Evolutionary conservation across 352 stramenopile genomes (phyloP).

Genomic region (Phytopythium boreale): DNA sequence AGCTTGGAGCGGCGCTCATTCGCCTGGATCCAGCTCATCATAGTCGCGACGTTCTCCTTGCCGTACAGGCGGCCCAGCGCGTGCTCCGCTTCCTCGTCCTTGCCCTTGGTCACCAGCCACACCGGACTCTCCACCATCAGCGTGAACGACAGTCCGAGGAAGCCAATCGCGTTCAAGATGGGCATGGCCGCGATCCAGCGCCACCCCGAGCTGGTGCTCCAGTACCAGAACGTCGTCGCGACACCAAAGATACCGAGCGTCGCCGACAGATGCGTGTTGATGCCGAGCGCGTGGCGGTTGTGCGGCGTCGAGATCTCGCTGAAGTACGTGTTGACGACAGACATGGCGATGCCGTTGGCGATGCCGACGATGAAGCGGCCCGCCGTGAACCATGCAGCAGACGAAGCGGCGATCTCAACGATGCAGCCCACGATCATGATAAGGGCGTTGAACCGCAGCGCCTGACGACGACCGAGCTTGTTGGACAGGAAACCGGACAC

Average conservation of each 20-base stretch:
- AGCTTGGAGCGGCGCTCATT: slow-evolving; percentile 18
- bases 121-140: slow-evolving; percentile 44
- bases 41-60: slow-evolving; percentile 23
- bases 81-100: slow-evolving; percentile 19
- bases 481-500: slow-evolving; percentile 33
- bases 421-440: slow-evolving; percentile 37
- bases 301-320: slow-evolving; percentile 46
- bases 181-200: slow-evolving; percentile 45
- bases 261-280: slow-evolving; percentile 40
- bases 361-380: slow-evolving; percentile 41
- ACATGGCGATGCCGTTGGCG: slow-evolving; percentile 36
- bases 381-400: slow-evolving; percentile 24
- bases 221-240: slow-evolving; percentile 50
- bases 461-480: slow-evolving; percentile 37
- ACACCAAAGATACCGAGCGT: slow-evolving; percentile 43
- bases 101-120: slow-evolving; percentile 35
- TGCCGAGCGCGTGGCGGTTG: slow-evolving; percentile 32
- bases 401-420: slow-evolving; percentile 29
- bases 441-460: slow-evolving; percentile 25
- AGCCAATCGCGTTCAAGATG: slow-evolving; percentile 22
- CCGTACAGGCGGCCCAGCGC: slow-evolving; percentile 27
- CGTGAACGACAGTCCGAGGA: slow-evolving; percentile 24
- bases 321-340: slow-evolving; percentile 36
- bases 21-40: slow-evolving; percentile 27
- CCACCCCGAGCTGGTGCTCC: slow-evolving; percentile 38